phyloP scores from a whole-genome alignment of 176 grass and related monocot genomes.

The Raddia guianensis region DNA sequence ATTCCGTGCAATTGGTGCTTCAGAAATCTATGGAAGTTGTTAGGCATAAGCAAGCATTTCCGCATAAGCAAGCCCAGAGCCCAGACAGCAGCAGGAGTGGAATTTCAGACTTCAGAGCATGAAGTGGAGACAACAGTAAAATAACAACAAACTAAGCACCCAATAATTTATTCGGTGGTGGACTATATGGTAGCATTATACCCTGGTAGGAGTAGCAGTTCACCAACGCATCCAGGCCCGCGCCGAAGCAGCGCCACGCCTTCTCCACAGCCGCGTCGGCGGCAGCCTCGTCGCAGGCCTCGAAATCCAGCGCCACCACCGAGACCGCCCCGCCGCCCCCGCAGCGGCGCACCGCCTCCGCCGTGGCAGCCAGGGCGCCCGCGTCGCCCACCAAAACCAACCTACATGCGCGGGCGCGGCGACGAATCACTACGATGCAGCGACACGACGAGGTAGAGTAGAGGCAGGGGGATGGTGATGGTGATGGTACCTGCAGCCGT shows the following conservation, averaged over 20 bases:
- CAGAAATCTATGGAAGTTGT: neutral
- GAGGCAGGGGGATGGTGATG: neutral
- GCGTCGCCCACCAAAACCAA: conserved; percentile 77
- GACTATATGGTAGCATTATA: neutral
- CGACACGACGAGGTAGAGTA: neutral
- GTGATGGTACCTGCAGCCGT: conserved; percentile 64
- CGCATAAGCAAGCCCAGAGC: no score
- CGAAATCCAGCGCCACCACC: conserved; percentile 65
- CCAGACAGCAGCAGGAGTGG: neutral
- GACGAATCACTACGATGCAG: neutral
- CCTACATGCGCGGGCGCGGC: conserved; percentile 18
- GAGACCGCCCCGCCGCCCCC: conserved; percentile 24
- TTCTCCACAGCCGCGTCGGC: conserved; percentile 59
- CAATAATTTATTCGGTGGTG: neutral
- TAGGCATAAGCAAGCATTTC: no score
- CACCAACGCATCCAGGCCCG: conserved; percentile 65
- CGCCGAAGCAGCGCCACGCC: conserved; percentile 59
- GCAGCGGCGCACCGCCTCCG: conserved; percentile 34
- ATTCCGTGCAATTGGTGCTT: neutral
- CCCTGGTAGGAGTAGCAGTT: conserved; percentile 82
- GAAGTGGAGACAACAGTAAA: neutral
- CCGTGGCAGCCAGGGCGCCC: conserved; percentile 41
- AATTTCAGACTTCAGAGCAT: neutral
- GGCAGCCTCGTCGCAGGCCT: conserved; percentile 53
- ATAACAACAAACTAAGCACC: neutral